phyloP scores from a whole-genome alignment of 1,284 basidiomycete genomes.

The Apiotrichum akiyoshidainum region DNA sequence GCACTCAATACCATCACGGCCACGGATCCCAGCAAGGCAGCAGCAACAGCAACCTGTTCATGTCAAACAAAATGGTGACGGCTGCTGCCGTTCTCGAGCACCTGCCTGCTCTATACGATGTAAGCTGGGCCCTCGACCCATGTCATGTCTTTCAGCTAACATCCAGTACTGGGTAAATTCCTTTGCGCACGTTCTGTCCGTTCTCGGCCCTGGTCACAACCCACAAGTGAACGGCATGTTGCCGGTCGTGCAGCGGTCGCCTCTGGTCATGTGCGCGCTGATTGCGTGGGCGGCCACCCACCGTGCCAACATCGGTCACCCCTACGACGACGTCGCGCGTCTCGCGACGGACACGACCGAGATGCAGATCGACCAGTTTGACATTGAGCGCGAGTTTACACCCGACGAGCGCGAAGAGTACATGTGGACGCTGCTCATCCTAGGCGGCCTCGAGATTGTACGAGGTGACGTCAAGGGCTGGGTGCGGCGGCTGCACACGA shows the following conservation, averaged over 20 bases:
- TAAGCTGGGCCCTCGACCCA: slow-evolving; percentile 1
- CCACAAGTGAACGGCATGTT: slow-evolving; percentile 26
- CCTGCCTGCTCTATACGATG: slow-evolving; percentile 20
- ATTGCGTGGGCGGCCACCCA: slow-evolving; percentile 36
- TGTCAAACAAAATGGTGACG: slow-evolving; percentile 21
- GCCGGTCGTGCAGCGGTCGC: slow-evolving; percentile 29
- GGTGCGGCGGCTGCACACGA: slow-evolving; percentile 21
- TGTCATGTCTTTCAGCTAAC: background rate
- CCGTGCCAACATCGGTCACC: slow-evolving; percentile 28
- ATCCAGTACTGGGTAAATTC: slow-evolving; percentile 33
- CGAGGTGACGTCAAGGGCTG: slow-evolving; percentile 25
- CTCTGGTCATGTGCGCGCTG: slow-evolving; percentile 31
- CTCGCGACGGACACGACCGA: slow-evolving; percentile 32
- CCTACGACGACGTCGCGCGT: slow-evolving; percentile 30
- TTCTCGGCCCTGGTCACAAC: slow-evolving; percentile 31
- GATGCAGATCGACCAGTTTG: slow-evolving; percentile 26
- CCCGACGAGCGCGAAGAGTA: slow-evolving; percentile 28
- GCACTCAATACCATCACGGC: background rate
- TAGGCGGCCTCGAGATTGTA: slow-evolving; percentile 34
- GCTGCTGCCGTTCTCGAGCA: slow-evolving; percentile 23
- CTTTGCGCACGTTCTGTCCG: slow-evolving; percentile 33
- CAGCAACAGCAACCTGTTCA: slow-evolving; percentile 7
- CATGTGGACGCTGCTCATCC: slow-evolving; percentile 35
- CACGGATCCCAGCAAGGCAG: background rate
- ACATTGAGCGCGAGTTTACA: slow-evolving; percentile 21